Conservation (phyloP, 2,329 filamentous ascomycete genomes). For the Neoscytalidium dimidiatum region DNA sequence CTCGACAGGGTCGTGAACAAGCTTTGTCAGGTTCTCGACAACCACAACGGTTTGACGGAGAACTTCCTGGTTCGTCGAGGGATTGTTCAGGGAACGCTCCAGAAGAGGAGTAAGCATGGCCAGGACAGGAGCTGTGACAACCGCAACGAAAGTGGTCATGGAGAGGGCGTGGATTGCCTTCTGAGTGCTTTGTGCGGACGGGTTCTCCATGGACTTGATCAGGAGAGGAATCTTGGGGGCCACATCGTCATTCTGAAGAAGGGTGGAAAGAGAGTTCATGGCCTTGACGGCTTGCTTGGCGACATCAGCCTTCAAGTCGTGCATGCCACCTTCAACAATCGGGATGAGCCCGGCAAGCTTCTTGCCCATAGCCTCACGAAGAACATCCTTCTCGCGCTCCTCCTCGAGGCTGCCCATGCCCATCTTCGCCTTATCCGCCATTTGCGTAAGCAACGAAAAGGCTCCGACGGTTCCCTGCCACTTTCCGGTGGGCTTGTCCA, state of each 20-base stretch:
- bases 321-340: conserved; percentile 89
- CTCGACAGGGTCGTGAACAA: conserved; percentile 94
- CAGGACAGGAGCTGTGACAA: conserved; percentile 93
- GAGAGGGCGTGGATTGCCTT: conserved; percentile 97
- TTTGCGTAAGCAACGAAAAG: conserved; percentile 80
- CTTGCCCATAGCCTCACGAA: conserved; percentile 87
- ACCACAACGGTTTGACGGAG: conserved; percentile 94
- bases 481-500: conserved; percentile 83
- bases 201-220: conserved; percentile 93
- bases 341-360: conserved; percentile 86
- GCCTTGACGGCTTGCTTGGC: conserved; percentile 86
- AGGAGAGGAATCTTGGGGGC: conserved; percentile 87
- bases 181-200: conserved; percentile 81
- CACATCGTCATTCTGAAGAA: conserved; percentile 96
- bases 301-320: conserved; percentile 87
- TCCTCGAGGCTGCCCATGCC: conserved; percentile 81
- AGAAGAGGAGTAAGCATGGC: conserved; percentile 92
- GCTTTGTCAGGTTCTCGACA: conserved; percentile 95
- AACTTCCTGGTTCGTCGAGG: conserved; percentile 88
- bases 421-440: conserved; percentile 93
- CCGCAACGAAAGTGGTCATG: conserved; percentile 96
- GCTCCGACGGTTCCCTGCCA: conserved; percentile 96
- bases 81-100: conserved; percentile 90
- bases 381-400: conserved; percentile 82
- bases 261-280: conserved; percentile 85